Conservation (phyloP, 179 eudicot species). For the Gypsophila paniculata region DNA sequence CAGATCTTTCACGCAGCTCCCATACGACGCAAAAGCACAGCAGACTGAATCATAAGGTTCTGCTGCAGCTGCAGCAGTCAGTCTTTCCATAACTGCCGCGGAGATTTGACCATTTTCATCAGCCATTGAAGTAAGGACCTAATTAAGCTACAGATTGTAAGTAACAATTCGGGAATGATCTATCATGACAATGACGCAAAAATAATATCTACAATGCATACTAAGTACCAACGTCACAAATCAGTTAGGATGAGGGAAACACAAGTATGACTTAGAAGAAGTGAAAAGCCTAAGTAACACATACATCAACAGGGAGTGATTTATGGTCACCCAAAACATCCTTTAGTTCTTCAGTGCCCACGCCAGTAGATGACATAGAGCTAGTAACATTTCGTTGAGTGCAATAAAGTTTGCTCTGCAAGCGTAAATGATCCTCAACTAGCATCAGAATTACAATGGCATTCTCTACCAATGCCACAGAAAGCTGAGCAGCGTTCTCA, state of each 20-base stretch:
- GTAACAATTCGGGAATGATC: slow-evolving; percentile 16
- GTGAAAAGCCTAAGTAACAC: slow-evolving; percentile 25
- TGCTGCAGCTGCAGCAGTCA: slow-evolving; percentile 97
- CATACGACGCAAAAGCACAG: slow-evolving; percentile 95
- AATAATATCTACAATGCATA: neutral
- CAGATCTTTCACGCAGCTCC: slow-evolving; percentile 78
- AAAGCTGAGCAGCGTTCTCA: slow-evolving; percentile 94
- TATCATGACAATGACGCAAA: neutral
- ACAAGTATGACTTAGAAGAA: neutral
- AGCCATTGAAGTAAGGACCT: slow-evolving; percentile 91
- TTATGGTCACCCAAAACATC: slow-evolving; percentile 40
- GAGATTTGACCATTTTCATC: slow-evolving; percentile 81
- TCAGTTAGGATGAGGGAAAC: neutral
- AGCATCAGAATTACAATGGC: slow-evolving; percentile 96
- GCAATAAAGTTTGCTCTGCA: slow-evolving; percentile 71
- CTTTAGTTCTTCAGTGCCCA: slow-evolving; percentile 40
- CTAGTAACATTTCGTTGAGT: slow-evolving; percentile 40
- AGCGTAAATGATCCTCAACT: slow-evolving; percentile 94
- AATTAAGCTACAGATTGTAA: slow-evolving; percentile 19
- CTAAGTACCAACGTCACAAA: slow-evolving; percentile 12
- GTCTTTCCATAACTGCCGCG: slow-evolving; percentile 75
- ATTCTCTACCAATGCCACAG: slow-evolving; percentile 96
- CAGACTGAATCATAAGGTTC: slow-evolving; percentile 96
- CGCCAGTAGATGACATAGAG: slow-evolving; percentile 37
- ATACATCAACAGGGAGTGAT: slow-evolving; percentile 81